Evolutionary conservation across 2,329 filamentous ascomycete species (phyloP), one percentile per base, ranked within the genome.

Genomic region (Penicillium sp.): DNA sequence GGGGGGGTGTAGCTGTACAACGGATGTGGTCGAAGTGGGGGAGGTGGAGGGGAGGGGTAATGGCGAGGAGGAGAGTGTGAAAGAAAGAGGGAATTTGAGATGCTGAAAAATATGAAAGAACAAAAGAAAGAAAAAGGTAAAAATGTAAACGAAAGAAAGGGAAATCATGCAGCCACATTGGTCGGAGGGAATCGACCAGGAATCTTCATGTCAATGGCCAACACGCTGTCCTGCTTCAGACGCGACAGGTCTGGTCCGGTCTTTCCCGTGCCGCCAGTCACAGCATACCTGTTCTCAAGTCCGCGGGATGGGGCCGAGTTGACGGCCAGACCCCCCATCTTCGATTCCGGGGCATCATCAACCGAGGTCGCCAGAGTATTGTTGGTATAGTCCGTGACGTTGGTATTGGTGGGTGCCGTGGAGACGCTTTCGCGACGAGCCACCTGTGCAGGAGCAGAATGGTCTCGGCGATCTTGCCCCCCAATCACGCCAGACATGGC

Each of bases 171-270:
- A 8, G 65, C 56, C 37, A 69, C 57, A 48, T 69, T 62, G 40
- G 64, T 61, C 17, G 58, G 68, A 12, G 70, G 70, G 48, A 62
- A 73, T 39, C 66, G 68, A 7, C 70, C 70, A 2, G 70, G 70
- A 33, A 73, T 71, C 27, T 65, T 63, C 52, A 72, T 56, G 41
- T 70, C 69, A 36, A 71, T 58, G 2, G 68, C 64, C 13, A 62
- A 56, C 3, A 62, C 55, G 18, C 69, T 73, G 47, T 64, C 61
- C 51, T 66, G 68, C 37, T 57, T 54, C 10, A 50, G 33, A 3
- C 46, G 57, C 12, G 41, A 26, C 27, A 61, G 10, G 12, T 56
- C 48, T 23, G 51, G 39, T 13, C 52, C 45, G 2, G 51, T 15
- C 13, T 48, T 58, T 34, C 32, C 44, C 4, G 15, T 34, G 24